Base-by-base conservation (phyloP, 2,329 filamentous ascomycete species). In the Penicillium nordicum region DNA sequence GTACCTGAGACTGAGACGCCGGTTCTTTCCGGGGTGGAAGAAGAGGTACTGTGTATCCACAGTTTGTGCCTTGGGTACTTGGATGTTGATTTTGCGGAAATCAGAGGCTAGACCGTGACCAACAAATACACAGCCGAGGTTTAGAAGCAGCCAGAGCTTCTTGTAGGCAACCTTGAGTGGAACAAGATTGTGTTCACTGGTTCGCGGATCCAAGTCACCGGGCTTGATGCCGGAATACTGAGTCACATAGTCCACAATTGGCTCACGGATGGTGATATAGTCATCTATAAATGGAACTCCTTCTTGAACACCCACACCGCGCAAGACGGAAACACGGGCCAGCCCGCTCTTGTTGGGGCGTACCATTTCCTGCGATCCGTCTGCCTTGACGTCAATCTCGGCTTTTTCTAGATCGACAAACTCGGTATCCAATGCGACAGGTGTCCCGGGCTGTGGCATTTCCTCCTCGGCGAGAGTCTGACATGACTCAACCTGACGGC, bases 71-170 rank as follows among this genome's bases (percentile, higher is more conserved):
- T 88, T 90, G 1, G 95, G 94, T 0, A 99, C 89, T 72, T 97
- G 90, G 54, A 99, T 97, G 73, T 99, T 99, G 76, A 96, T 96
- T 54, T 96, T 96, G 51, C 94, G 90, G 77, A 99, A 97, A 74
- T 99, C 94, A 65, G 94, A 93, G 63, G 90, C 90, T 41, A 99
- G 80, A 4, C 93, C 93, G 69, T 99, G 94, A 2, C 94, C 94
- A 5, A 99, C 84, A 71, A 99, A 99, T 60, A 90, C 85, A 75
- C 92, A 96, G 46, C 94, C 94, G 0, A 97, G 82, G 70, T 99
- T 99, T 32, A 99, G 83, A 18, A 99, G 82, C 16, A 97, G 84
- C 95, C 95, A 99, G 30, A 99, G 85, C 73, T 97, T 97, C 76
- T 99, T 99, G 80, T 97, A 99, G 1, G 90, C 92, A 56, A 89